phyloP scores from a whole-genome alignment of 192 early-diverging fungal genomes.

The Helicostylum pulchrum region DNA sequence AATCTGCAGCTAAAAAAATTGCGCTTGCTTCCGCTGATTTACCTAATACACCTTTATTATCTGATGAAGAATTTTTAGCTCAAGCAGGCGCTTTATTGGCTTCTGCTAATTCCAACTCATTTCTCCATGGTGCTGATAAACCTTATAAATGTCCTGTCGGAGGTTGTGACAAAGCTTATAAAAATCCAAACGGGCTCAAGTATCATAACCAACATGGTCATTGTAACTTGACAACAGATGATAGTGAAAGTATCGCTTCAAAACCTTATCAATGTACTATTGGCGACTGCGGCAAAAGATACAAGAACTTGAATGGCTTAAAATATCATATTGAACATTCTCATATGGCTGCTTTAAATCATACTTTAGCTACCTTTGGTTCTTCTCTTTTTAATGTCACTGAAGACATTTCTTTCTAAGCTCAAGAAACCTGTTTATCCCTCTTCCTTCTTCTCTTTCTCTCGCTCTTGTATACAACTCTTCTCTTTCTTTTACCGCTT shows the following conservation, averaged over 20 bases:
- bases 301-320: slow-evolving; percentile 96
- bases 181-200: slow-evolving; percentile 98
- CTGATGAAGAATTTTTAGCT: slow-evolving; percentile 40
- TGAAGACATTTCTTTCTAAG: neutral
- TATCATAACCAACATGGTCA: slow-evolving; percentile 98
- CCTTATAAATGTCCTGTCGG: slow-evolving; percentile 84
- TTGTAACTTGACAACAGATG: slow-evolving; percentile 47
- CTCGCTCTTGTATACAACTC: neutral
- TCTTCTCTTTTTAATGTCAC: slow-evolving; percentile 13
- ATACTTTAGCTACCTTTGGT: slow-evolving; percentile 34
- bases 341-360: slow-evolving; percentile 53
- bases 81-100: slow-evolving; percentile 37
- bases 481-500: no score
- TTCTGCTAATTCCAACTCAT: slow-evolving; percentile 12
- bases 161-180: slow-evolving; percentile 95
- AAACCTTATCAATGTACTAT: slow-evolving; percentile 81
- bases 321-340: slow-evolving; percentile 95
- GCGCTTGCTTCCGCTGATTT: slow-evolving; percentile 14
- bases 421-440: no score
- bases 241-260: slow-evolving; percentile 53
- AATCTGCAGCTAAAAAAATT: slow-evolving; percentile 20
- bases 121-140: slow-evolving; percentile 51
- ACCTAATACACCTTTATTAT: slow-evolving; percentile 14
- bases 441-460: no score
- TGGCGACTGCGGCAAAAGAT: slow-evolving; percentile 84